phyloP scores from a whole-genome alignment of 139 green algal species.

The Dunaliella primolecta region DNA sequence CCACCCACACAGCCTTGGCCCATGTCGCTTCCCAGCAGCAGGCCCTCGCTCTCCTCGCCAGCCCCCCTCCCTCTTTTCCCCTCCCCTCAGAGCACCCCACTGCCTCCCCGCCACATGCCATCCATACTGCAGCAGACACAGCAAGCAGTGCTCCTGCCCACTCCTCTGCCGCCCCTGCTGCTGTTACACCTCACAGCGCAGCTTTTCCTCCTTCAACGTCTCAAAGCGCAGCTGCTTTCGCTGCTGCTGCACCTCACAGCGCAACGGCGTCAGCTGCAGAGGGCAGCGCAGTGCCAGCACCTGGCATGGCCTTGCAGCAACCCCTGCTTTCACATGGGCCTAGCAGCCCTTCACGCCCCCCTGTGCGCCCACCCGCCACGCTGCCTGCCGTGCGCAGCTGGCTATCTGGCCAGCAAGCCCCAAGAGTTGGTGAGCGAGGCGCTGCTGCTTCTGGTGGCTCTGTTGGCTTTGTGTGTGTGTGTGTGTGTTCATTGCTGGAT shows the following conservation, averaged over 20 bases:
- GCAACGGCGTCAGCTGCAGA: slow-evolving; percentile 1
- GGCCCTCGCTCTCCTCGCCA: background rate
- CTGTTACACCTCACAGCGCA: too few species aligned
- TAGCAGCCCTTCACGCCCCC: background rate
- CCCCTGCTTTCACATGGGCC: too few species aligned
- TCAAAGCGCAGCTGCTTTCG: background rate
- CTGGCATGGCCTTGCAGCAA: too few species aligned
- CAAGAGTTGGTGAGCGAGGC: background rate
- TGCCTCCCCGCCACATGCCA: background rate
- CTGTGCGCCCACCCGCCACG: slow-evolving; percentile 13
- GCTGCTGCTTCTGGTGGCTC: too few species aligned
- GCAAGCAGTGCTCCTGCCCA: background rate
- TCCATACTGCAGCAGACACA: background rate
- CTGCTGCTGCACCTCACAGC: background rate
- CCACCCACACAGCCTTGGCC: background rate
- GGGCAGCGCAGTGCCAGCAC: too few species aligned
- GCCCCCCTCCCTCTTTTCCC: background rate
- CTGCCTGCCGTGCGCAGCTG: slow-evolving; percentile 28
- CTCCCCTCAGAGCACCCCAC: background rate
- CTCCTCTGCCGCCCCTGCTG: too few species aligned
- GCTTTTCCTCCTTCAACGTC: too few species aligned
- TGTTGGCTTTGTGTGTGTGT: too few species aligned
- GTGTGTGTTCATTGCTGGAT: too few species aligned
- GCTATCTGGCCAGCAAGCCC: slow-evolving; percentile 17
- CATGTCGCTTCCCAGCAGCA: background rate